Evolutionary conservation across 495 filamentous ascomycete genomes (phyloP).

Genomic region (Trichoderma reesei): DNA sequence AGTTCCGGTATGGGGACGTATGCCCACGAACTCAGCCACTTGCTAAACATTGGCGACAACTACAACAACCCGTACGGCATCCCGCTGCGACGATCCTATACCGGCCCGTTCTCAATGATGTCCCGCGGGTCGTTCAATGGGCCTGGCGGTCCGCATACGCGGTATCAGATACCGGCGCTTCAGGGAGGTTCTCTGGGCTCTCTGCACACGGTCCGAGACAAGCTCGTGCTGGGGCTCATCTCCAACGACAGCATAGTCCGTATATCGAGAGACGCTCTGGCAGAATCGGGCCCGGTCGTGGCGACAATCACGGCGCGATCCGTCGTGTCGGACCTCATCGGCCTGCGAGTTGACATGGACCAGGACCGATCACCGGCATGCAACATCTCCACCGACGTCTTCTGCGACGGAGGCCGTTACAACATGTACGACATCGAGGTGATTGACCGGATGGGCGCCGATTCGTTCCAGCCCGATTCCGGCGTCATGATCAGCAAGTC

Average conservation of each 20-base stretch:
- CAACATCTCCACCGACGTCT: constrained; percentile 23
- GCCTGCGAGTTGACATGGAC: constrained; percentile 26
- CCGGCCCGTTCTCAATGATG: constrained; percentile 33
- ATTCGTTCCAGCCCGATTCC: constrained; percentile 30
- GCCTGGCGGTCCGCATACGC: constrained; percentile 33
- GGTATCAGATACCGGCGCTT: constrained; percentile 31
- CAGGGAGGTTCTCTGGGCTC: constrained; percentile 29
- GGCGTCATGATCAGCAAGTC: constrained; percentile 37
- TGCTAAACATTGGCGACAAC: constrained; percentile 34
- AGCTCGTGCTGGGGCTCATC: constrained; percentile 28
- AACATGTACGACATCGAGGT: constrained; percentile 33
- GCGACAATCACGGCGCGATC: constrained; percentile 29
- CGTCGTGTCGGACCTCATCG: constrained; percentile 26
- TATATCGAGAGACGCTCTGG: constrained; percentile 24
- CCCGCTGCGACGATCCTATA: constrained; percentile 28
- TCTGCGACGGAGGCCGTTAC: constrained; percentile 34
- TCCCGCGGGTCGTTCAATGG: constrained; percentile 32
- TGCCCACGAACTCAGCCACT: constrained; percentile 31
- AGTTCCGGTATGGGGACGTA: constrained; percentile 33
- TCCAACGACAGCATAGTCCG: constrained; percentile 22
- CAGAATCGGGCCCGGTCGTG: constrained; percentile 27
- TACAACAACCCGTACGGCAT: constrained; percentile 33
- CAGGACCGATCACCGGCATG: constrained; percentile 26
- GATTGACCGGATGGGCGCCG: constrained; percentile 33
- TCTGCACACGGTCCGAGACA: constrained; percentile 33